Percentiles rank a stretch among this genome's conserved stretches.
Conservation (phyloP, 2,329 filamentous ascomycete species). For the Fragosphaeria purpurea region DNA sequence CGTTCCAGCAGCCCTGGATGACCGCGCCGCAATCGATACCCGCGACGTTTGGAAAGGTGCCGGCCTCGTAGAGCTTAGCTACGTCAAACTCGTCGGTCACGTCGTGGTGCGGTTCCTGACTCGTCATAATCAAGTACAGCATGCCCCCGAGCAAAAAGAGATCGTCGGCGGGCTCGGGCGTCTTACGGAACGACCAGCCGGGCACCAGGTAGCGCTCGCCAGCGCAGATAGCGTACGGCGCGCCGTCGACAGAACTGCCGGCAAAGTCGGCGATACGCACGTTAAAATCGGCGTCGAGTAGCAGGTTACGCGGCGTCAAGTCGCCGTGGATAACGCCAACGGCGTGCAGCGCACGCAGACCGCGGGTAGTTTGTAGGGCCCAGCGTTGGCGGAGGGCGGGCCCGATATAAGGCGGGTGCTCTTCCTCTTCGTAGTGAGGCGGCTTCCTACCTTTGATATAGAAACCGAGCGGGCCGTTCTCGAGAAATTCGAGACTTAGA, state of each 20-base stretch:
- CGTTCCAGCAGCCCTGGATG: background rate
- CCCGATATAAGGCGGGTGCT: background rate
- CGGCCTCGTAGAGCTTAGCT: background rate
- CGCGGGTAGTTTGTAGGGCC: background rate
- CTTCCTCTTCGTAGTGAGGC: background rate
- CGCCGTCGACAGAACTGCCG: background rate
- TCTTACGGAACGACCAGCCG: background rate
- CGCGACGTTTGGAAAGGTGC: background rate
- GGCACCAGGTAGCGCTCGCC: background rate
- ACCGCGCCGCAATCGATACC: background rate
- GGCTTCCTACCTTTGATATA: background rate
- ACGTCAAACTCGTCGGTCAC: background rate
- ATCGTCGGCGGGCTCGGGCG: background rate
- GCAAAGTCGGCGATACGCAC: slow-evolving; percentile 1
- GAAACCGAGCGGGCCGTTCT: background rate
- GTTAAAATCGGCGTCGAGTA: background rate
- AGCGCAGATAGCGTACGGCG: background rate
- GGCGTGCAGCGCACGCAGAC: background rate
- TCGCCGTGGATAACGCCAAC: background rate
- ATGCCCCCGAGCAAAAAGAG: background rate
- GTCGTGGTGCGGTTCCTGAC: background rate
- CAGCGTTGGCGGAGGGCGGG: background rate
- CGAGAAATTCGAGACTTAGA: background rate
- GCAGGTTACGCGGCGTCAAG: background rate
- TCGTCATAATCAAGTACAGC: background rate